Evolutionary conservation across 805 yeast genomes (phyloP), one percentile per base, ranked within the genome.

Genomic region (Yamadazyma nakazawae): DNA sequence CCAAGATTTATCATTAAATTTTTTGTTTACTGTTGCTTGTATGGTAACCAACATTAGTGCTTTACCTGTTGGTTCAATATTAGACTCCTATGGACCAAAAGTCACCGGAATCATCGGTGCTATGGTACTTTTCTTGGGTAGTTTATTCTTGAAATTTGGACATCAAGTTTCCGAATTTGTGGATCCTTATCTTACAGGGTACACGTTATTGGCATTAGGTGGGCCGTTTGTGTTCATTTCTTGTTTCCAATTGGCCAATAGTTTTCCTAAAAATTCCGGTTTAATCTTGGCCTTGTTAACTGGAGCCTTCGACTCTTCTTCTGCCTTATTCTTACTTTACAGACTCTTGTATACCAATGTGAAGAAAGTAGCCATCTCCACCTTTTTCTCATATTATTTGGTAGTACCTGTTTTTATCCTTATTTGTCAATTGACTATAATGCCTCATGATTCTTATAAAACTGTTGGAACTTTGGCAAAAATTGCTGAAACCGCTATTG

Each of bases 201-300:
- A 88, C 62, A 70, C 85, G 2, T 63, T 79, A 13, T 70, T 91
- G 19, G 97, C 97, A 0, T 70, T 89, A 47, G 96, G 96, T 6
- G 97, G 98, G 4, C 98, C 98, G 9, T 90, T 91, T 67, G 91
- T 86, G 17, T 91, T 88, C 62, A 90, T 92, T 48, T 84, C 96
- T 14, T 81, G 89, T 51, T 90, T 91, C 75, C 97, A 91, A 59
- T 72, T 91, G 61, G 67, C 97, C 6, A 91, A 90, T 61, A 78
- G 87, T 24, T 88, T 90, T 66, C 96, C 96, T 2, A 78, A 79
- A 36, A 80, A 79, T 56, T 85, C 96, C 3, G 97, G 97, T 0
- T 75, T 87, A 39, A 74, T 90, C 17, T 67, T 90, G 54, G 96
- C 97, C 0, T 65, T 88, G 14, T 67, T 91, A 42, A 88, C 97